Evolutionary conservation across 140 eudicot species (phyloP).

Genomic region (Ambrosia hybrid): DNA sequence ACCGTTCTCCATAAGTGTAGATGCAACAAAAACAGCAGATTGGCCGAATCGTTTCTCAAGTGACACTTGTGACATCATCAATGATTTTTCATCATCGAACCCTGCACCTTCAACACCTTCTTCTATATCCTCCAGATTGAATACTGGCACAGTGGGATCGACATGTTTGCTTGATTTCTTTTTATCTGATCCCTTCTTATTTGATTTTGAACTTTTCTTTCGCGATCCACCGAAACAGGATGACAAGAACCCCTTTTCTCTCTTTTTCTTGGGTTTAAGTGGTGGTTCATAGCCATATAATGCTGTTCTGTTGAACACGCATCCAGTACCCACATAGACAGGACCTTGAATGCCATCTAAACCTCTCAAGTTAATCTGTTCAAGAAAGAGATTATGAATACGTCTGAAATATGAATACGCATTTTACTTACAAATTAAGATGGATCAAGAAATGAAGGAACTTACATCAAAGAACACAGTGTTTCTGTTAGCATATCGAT

Average conservation of each 20-base stretch:
- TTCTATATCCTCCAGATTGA: constrained; percentile 92
- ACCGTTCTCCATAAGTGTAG: constrained; percentile 94
- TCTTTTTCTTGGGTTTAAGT: constrained; percentile 79
- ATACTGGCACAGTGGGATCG: constrained; percentile 95
- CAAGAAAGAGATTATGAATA: background rate
- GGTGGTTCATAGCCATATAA: constrained; percentile 96
- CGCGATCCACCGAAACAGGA: constrained; percentile 77
- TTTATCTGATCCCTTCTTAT: constrained; percentile 78
- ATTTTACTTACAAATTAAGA: background rate
- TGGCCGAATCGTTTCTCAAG: constrained; percentile 93
- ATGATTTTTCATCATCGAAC: constrained; percentile 91
- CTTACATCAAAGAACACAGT: constrained; percentile 99
- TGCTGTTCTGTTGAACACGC: constrained; percentile 95
- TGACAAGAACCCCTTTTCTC: constrained; percentile 63
- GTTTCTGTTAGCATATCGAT: constrained; percentile 98
- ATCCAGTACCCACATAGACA: constrained; percentile 96
- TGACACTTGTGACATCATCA: constrained; percentile 87
- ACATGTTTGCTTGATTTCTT: constrained; percentile 90
- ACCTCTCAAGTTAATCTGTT: constrained; percentile 96
- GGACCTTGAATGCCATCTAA: constrained; percentile 99
- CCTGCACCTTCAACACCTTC: constrained; percentile 99
- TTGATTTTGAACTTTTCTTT: constrained; percentile 69
- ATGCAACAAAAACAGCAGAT: constrained; percentile 91
- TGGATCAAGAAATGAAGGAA: constrained; percentile 23
- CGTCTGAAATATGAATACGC: background rate